Evolutionary conservation across 768 basidiomycete genomes (phyloP).

Genomic region (Tulasnella sp.): DNA sequence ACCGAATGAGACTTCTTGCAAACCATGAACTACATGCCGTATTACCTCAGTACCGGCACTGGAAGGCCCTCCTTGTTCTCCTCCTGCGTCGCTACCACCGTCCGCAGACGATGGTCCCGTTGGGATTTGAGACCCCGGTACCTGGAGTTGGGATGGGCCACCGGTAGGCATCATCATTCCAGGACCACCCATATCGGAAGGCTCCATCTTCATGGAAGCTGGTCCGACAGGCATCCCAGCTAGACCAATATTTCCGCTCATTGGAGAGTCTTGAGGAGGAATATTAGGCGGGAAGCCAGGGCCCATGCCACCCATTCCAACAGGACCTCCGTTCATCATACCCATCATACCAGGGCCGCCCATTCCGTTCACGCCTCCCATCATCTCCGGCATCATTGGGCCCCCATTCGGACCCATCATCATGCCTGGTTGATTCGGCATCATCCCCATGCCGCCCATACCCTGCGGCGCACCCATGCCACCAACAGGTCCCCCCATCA

Average conservation of each 20-base stretch:
- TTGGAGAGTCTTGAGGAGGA: constrained; percentile 16
- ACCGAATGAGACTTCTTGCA: background rate
- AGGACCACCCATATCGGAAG: background rate
- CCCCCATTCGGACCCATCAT: constrained; percentile 38
- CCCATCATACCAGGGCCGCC: constrained; percentile 33
- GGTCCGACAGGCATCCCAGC: background rate
- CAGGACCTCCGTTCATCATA: background rate
- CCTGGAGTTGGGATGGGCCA: background rate
- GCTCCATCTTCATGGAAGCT: constrained; percentile 7
- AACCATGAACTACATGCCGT: background rate
- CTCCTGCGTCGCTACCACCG: constrained; percentile 6
- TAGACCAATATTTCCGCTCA: constrained; percentile 22
- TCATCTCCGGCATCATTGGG: constrained; percentile 62
- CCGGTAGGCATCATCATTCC: constrained; percentile 15
- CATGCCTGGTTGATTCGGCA: background rate
- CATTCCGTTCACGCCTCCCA: constrained; percentile 11
- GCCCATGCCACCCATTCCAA: background rate
- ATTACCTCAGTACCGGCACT: background rate
- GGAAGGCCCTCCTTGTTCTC: background rate
- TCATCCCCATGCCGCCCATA: constrained; percentile 50
- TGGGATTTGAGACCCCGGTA: background rate
- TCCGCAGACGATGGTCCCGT: background rate
- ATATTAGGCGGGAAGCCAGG: constrained; percentile 5
- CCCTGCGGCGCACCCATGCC: constrained; percentile 11
- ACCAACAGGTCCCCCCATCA: constrained; percentile 33